These are phyloP conservation scores for Paramyrothecium roridum DNA, from an alignment of 2,329 filamentous ascomycete species.

Conservation along the genomic window DNA sequence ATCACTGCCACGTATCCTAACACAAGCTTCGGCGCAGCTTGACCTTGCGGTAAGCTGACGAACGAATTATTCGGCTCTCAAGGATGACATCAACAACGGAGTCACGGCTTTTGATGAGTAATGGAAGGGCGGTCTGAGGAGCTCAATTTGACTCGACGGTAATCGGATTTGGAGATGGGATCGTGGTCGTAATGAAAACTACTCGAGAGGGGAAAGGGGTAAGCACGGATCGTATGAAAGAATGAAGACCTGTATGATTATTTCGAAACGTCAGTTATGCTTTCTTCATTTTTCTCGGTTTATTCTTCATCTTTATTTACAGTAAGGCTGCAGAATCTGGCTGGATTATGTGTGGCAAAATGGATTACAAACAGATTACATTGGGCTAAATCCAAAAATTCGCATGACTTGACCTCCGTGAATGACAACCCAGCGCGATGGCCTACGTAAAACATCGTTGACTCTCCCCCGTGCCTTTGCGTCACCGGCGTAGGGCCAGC, in stretches of 20 bases:
- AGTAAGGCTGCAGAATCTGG: neutral
- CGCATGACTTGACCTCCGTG: too few relatives aligned
- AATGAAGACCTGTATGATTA: neutral
- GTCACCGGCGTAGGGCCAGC: too few relatives aligned
- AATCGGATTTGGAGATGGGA: neutral
- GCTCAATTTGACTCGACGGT: neutral
- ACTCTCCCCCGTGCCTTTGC: too few relatives aligned
- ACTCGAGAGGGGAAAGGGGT: too few relatives aligned
- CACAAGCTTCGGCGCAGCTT: neutral
- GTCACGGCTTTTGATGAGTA: neutral
- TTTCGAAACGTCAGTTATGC: neutral
- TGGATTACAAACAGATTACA: neutral
- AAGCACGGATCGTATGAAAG: neutral
- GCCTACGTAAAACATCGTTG: too few relatives aligned
- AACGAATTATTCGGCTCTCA: neutral
- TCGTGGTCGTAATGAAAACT: neutral
- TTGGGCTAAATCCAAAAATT: neutral
- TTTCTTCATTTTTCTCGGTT: neutral
- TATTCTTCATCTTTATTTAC: neutral
- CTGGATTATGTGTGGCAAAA: neutral
- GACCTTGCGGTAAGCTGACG: neutral
- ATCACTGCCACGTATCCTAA: slow-evolving; percentile 15
- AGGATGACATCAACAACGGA: neutral
- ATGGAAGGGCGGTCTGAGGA: neutral
- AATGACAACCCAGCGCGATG: too few relatives aligned